These are phyloP conservation scores for Kodamaea kakaduensis DNA, from an alignment of 805 yeast species.

Conservation along the genomic window DNA sequence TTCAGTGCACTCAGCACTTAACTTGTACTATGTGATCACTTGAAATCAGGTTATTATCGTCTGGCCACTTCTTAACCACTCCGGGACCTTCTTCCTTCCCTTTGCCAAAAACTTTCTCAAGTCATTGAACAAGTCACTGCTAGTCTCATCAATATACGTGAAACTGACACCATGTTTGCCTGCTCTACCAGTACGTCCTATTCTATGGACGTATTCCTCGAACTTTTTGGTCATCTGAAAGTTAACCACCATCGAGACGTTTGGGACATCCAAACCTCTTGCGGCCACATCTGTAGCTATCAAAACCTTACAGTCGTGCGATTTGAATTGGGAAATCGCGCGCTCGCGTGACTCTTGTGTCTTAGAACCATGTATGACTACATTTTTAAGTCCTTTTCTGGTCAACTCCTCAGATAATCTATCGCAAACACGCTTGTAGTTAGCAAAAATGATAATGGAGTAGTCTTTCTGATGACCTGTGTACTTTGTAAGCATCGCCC, in stretches of 20 bases:
- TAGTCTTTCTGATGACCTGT: constrained; percentile 29
- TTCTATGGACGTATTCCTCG: constrained; percentile 86
- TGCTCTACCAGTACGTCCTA: constrained; percentile 97
- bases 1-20: too few relatives aligned
- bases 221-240: constrained; percentile 75
- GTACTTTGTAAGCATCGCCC: constrained; percentile 38
- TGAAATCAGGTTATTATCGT: not conserved
- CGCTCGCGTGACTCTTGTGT: constrained; percentile 80
- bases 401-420: constrained; percentile 49
- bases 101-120: constrained; percentile 45
- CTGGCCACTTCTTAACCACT: constrained; percentile 20
- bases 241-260: constrained; percentile 80
- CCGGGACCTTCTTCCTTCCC: constrained; percentile 29
- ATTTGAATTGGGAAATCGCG: constrained; percentile 59
- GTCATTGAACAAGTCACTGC: constrained; percentile 48
- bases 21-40: not conserved
- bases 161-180: constrained; percentile 75
- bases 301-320: constrained; percentile 54
- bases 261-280: constrained; percentile 89
- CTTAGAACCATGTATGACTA: constrained; percentile 81
- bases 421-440: constrained; percentile 73
- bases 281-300: constrained; percentile 96
- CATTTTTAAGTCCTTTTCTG: constrained; percentile 35
- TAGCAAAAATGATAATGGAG: constrained; percentile 73
- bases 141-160: constrained; percentile 64